These are phyloP conservation scores for Patellaria atrata DNA, from an alignment of 495 filamentous ascomycete species.

Conservation along the genomic window DNA sequence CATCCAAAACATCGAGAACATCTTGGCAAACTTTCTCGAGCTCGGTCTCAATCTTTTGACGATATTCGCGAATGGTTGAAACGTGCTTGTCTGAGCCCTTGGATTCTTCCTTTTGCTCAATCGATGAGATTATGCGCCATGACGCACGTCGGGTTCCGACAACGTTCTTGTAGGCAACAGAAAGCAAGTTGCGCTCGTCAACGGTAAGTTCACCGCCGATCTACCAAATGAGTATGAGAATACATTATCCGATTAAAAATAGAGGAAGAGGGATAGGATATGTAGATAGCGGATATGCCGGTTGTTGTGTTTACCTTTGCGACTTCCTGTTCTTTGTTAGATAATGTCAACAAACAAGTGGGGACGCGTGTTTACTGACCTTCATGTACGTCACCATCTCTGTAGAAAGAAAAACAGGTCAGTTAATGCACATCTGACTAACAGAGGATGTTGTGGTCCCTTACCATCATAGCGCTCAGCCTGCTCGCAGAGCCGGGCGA, in stretches of 20 bases:
- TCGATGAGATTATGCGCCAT: conserved; percentile 99
- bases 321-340: conserved; percentile 53
- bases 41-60: conserved; percentile 96
- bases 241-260: neutral
- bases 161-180: conserved; percentile 99
- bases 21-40: conserved; percentile 98
- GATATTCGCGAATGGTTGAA: conserved; percentile 89
- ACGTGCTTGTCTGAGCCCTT: conserved; percentile 99
- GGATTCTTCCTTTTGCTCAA: conserved; percentile 99
- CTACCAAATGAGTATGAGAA: conserved; percentile 30
- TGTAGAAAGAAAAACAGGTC: conserved; percentile 28
- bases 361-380: conserved; percentile 35
- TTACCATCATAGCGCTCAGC: conserved; percentile 98
- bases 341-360: neutral
- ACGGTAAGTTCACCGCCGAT: conserved; percentile 91
- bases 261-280: neutral
- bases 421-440: conserved; percentile 16
- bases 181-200: conserved; percentile 98
- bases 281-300: neutral
- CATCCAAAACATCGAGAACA: conserved; percentile 90
- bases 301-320: conserved; percentile 74
- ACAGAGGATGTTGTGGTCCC: conserved; percentile 19
- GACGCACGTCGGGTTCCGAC: conserved; percentile 97
- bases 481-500: conserved; percentile 99
- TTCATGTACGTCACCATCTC: conserved; percentile 99